Evolutionary conservation across 1,139 yeast species (phyloP).

Genomic region (Kodamaea alishanica): DNA sequence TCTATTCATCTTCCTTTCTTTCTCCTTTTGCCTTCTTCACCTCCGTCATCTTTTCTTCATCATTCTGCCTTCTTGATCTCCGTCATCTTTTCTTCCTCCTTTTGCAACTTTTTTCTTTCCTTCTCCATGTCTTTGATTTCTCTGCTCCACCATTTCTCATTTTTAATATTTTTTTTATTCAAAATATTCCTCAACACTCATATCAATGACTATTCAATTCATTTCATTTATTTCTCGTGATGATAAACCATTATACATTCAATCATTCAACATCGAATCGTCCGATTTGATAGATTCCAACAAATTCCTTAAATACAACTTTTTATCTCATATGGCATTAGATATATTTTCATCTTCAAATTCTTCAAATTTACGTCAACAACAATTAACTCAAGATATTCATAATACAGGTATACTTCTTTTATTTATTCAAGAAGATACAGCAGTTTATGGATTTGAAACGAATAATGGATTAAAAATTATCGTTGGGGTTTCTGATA

Average conservation of each 20-base stretch:
- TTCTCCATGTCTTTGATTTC: neutral
- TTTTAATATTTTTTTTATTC: neutral
- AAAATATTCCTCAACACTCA: slow-evolving; percentile 7
- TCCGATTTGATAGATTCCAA: slow-evolving; percentile 25
- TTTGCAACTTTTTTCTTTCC: neutral
- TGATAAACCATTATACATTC: slow-evolving; percentile 59
- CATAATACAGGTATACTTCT: slow-evolving; percentile 33
- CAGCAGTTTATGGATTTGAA: slow-evolving; percentile 59
- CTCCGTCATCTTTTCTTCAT: too few species aligned
- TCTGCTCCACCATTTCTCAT: too few species aligned
- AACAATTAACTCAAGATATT: slow-evolving; percentile 29
- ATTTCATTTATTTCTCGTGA: slow-evolving; percentile 53
- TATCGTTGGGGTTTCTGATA: slow-evolving; percentile 41
- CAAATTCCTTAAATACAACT: slow-evolving; percentile 54
- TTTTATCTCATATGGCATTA: slow-evolving; percentile 62
- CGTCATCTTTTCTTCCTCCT: neutral
- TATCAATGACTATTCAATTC: slow-evolving; percentile 29
- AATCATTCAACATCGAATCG: slow-evolving; percentile 34
- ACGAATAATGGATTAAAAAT: slow-evolving; percentile 60
- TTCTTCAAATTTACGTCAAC: slow-evolving; percentile 38
- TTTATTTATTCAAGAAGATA: slow-evolving; percentile 58
- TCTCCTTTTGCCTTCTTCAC: too few species aligned
- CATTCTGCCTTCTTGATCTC: neutral
- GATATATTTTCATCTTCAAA: slow-evolving; percentile 58
- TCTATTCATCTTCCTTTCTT: too few species aligned